Percentiles rank a stretch among this genome's conserved stretches.
phyloP scores from a whole-genome alignment of 192 early-diverging fungal species.

The Backusella psychrophila region DNA sequence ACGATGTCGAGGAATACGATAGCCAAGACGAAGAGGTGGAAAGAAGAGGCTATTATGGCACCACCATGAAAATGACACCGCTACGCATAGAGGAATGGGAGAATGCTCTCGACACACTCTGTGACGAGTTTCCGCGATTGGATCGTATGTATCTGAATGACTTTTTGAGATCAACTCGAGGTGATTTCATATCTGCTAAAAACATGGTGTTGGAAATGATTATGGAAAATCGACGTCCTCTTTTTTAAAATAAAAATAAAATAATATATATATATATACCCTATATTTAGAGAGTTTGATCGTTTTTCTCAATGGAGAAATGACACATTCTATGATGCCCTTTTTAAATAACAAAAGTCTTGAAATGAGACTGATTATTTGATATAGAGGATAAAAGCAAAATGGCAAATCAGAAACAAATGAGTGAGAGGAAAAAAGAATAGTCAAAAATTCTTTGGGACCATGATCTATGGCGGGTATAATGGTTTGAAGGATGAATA shows the following conservation, averaged over 20 bases:
- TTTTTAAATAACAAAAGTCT: no score
- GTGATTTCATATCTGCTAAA: slow-evolving; percentile 3
- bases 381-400: no score
- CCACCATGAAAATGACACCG: not conserved
- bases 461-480: no score
- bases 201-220: slow-evolving; percentile 12
- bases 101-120: not conserved
- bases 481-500: no score
- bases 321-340: no score
- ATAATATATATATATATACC: no score
- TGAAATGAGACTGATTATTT: no score
- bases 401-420: no score
- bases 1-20: not conserved
- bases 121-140: not conserved
- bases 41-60: not conserved
- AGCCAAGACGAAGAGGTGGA: not conserved
- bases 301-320: no score
- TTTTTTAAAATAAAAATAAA: not conserved
- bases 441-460: no score
- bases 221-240: slow-evolving; percentile 5
- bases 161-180: slow-evolving; percentile 4
- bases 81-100: slow-evolving; percentile 11
- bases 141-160: slow-evolving; percentile 12
- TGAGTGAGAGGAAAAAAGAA: no score
- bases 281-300: no score